These are phyloP conservation scores for Babesia ovis DNA, from an alignment of 169 alveolate species.

Conservation along the genomic window DNA sequence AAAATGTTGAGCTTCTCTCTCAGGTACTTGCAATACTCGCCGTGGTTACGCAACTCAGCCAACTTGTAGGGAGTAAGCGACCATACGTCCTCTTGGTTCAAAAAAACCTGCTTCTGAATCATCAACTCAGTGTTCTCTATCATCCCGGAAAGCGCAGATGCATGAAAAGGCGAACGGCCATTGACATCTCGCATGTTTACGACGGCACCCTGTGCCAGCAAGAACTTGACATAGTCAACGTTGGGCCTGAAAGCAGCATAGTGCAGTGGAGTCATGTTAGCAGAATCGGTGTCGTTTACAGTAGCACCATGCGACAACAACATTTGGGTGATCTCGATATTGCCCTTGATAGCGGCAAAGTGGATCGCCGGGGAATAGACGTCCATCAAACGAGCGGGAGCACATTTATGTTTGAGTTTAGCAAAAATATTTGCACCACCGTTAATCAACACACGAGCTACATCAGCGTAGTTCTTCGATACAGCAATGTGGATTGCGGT, in stretches of 20 bases:
- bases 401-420: constrained; percentile 81
- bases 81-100: constrained; percentile 77
- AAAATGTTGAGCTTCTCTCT: constrained; percentile 39
- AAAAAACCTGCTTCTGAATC: constrained; percentile 73
- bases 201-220: constrained; percentile 78
- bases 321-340: constrained; percentile 73
- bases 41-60: constrained; percentile 71
- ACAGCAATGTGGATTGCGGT: constrained; percentile 84
- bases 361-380: constrained; percentile 81
- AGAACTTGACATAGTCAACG: constrained; percentile 72
- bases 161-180: constrained; percentile 86
- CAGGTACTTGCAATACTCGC: constrained; percentile 60
- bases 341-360: constrained; percentile 86
- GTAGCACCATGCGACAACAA: constrained; percentile 75
- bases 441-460: constrained; percentile 73
- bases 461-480: constrained; percentile 80
- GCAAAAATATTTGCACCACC: constrained; percentile 75
- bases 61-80: constrained; percentile 79
- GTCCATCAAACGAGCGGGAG: constrained; percentile 81
- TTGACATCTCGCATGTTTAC: constrained; percentile 80
- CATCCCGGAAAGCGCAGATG: constrained; percentile 86
- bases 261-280: constrained; percentile 82
- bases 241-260: constrained; percentile 80
- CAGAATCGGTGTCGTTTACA: constrained; percentile 78
- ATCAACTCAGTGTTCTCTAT: constrained; percentile 77